Conservation (phyloP, 306 rosid genomes). For the Ormosia semicastrata region DNA sequence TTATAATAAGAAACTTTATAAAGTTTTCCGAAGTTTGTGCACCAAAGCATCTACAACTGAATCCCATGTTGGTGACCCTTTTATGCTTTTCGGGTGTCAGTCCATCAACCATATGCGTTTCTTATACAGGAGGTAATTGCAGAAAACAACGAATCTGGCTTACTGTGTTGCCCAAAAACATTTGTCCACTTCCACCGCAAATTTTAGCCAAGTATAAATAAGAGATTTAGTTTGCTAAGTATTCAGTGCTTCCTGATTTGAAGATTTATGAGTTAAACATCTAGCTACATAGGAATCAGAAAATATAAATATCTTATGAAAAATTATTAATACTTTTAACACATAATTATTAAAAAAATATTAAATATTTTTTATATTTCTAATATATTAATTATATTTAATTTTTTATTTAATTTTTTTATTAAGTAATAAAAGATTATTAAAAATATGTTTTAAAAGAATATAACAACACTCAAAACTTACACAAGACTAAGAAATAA, state of each 20-base stretch:
- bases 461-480: too few species aligned
- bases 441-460: too few species aligned
- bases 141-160: background rate
- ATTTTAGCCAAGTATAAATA: background rate
- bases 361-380: too few species aligned
- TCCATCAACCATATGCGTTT: background rate
- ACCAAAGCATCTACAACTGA: background rate
- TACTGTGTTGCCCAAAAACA: background rate
- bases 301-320: background rate
- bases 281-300: background rate
- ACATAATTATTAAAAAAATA: too few species aligned
- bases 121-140: background rate
- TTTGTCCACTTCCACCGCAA: background rate
- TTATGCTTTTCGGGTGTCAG: constrained; percentile 3
- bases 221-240: background rate
- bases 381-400: too few species aligned
- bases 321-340: too few species aligned
- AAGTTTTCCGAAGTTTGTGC: constrained; percentile 5
- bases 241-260: background rate
- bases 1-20: background rate
- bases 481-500: background rate
- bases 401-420: too few species aligned
- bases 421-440: too few species aligned
- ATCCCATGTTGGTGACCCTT: background rate
- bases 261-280: background rate